Percentiles rank a stretch among this genome's conserved stretches.
Evolutionary conservation across 345 rosid genomes (phyloP).

Genomic region (Syzygium oleosum): DNA sequence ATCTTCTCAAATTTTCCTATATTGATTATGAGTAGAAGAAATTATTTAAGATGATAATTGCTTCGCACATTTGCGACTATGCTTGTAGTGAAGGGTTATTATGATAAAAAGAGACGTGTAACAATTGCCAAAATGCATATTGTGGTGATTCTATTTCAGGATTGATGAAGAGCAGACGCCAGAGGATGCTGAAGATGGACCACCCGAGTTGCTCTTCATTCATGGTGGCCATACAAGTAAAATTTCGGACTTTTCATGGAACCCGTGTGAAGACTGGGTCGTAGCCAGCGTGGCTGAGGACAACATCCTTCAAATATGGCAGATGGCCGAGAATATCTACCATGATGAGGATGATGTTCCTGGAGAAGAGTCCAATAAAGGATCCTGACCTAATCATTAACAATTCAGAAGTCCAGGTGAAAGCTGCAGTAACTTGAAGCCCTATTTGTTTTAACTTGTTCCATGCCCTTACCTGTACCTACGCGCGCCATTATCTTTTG

Average conservation of each 20-base stretch:
- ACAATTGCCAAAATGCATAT: background rate
- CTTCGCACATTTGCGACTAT: background rate
- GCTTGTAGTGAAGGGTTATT: background rate
- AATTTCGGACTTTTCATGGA: constrained; percentile 98
- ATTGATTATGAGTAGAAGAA: background rate
- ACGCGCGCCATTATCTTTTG: background rate
- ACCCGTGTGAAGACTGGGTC: constrained; percentile 99
- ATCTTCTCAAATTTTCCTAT: background rate
- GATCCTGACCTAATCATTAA: constrained; percentile 9
- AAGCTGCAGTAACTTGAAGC: background rate
- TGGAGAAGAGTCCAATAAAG: constrained; percentile 66
- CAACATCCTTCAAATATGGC: constrained; percentile 99
- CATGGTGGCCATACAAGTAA: constrained; percentile 99
- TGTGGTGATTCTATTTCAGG: constrained; percentile 17
- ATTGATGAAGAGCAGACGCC: constrained; percentile 67
- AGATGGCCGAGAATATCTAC: constrained; percentile 98
- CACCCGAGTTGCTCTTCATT: constrained; percentile 93
- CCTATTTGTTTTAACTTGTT: background rate
- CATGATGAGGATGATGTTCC: constrained; percentile 95
- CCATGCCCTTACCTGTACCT: background rate
- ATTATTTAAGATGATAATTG: background rate
- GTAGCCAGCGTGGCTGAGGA: constrained; percentile 95
- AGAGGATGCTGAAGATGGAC: constrained; percentile 98
- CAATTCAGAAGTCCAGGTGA: background rate
- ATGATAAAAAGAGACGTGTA: background rate